Conservation (phyloP, 192 early-diverging fungal genomes). For the Helicostylum pulchrum region DNA sequence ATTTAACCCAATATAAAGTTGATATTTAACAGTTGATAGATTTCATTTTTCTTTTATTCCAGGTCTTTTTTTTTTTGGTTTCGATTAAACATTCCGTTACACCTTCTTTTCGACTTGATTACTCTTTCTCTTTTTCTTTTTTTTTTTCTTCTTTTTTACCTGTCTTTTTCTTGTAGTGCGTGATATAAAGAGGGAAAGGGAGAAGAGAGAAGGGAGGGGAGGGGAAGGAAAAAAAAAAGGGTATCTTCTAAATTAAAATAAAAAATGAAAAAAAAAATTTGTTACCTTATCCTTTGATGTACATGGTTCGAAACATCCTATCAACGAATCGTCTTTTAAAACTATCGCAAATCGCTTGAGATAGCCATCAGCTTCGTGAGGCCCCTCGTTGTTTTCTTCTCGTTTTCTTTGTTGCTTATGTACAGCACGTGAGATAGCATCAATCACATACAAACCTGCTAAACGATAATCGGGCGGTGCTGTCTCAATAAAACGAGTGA, state of each 20-base stretch:
- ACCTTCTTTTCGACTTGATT: background rate
- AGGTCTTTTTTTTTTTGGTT: background rate
- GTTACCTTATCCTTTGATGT: constrained; percentile 38
- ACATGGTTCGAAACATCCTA: constrained; percentile 20
- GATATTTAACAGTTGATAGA: too few species aligned
- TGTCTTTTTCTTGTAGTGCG: background rate
- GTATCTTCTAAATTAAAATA: background rate
- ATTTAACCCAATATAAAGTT: too few species aligned
- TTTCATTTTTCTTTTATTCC: too few species aligned
- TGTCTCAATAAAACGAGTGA: constrained; percentile 51
- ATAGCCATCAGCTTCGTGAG: constrained; percentile 16
- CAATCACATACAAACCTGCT: constrained; percentile 60
- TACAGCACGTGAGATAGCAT: constrained; percentile 51
- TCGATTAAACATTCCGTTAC: background rate
- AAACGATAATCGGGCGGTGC: constrained; percentile 54
- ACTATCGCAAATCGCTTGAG: constrained; percentile 32
- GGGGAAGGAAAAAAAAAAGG: background rate
- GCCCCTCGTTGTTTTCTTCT: constrained; percentile 21
- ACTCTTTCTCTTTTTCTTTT: background rate
- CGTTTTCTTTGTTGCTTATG: constrained; percentile 39
- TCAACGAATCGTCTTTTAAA: constrained; percentile 22
- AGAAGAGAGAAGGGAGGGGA: background rate
- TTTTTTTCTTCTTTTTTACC: background rate
- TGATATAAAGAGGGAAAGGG: background rate
- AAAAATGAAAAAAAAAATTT: constrained; percentile 13